Base-by-base conservation (phyloP, 306 rosid species). In the Benincasa hispida region DNA sequence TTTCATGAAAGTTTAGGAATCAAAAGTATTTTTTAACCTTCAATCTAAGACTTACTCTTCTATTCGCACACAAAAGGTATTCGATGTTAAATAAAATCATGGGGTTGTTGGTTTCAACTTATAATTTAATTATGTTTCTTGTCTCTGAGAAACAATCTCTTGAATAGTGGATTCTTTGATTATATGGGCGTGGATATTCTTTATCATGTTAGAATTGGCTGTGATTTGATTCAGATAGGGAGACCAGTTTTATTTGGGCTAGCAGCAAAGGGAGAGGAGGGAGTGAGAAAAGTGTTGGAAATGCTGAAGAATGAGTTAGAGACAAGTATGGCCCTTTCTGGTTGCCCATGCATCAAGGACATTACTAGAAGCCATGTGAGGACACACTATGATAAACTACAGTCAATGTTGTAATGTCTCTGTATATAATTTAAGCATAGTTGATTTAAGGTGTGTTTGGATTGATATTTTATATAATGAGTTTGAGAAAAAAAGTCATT, bases 321-420 rank as follows among this genome's bases (percentile, higher is more conserved):
- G 81, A 86, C 84, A 27, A 79, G 88, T 9, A 85, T 85, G 89
- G 87, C 89, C 42, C 83, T 85, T 21, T 81, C 89, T 37, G 91
- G 93, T 54, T 84, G 89, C 77, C 84, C 82, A 10, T 37, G 35
- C 47, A 34, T 89, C 14, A 75, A 84, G 67, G 85, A 84, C 42
- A 85, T 89, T 58, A 79, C 88, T 6, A 81, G 89, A 69, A 68
- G 74, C 47, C 93, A 77, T 60, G 87, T 89, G 47, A 87, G 72
- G 77, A 85, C 89, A 22, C 76, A 62, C n/a, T n/a, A 3, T 27
- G 86, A 89, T 3, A 56, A 65, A 30, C 72, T 73, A 47, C 82
- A 19, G 8, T 82, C 88, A 13, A 80, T 78, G 93, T 88, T 89
- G n/a, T 85, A 80, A 73, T 30, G 39, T 1, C 13, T 62, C 4